Evolutionary conservation across 192 early-diverging fungal genomes (phyloP).

Genomic region (Haplosporangium gracile): DNA sequence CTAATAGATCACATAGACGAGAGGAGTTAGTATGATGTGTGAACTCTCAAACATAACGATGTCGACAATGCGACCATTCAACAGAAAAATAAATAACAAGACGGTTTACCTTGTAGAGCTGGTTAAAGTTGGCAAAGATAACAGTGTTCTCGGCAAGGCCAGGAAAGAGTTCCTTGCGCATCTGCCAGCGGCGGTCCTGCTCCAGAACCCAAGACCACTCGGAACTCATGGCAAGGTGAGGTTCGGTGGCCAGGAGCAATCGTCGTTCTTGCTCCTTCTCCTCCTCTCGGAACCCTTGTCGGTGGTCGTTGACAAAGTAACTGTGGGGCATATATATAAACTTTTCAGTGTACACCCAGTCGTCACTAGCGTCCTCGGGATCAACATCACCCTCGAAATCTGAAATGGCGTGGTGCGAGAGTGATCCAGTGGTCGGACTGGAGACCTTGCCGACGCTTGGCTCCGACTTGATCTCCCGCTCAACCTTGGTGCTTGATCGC

Average conservation of each 20-base stretch:
- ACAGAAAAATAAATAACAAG: too few species aligned
- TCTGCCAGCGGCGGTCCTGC: constrained; percentile 82
- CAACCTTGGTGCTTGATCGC: constrained; percentile 11
- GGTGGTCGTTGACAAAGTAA: constrained; percentile 96
- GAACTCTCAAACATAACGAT: not conserved
- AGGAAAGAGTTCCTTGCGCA: constrained; percentile 91
- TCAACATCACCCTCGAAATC: constrained; percentile 71
- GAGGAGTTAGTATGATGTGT: not conserved
- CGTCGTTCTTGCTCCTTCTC: constrained; percentile 65
- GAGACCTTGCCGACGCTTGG: constrained; percentile 17
- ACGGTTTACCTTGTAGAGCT: constrained; percentile 87
- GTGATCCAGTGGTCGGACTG: not conserved
- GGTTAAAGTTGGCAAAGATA: constrained; percentile 98
- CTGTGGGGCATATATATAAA: constrained; percentile 93
- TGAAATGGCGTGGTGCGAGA: constrained; percentile 19
- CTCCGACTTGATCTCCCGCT: constrained; percentile 38
- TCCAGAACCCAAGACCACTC: constrained; percentile 81
- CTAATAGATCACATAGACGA: constrained; percentile 31
- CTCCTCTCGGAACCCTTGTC: constrained; percentile 90
- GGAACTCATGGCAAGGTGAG: constrained; percentile 36
- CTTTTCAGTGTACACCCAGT: constrained; percentile 89
- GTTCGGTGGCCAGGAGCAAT: constrained; percentile 37
- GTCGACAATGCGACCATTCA: not conserved
- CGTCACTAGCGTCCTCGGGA: constrained; percentile 66
- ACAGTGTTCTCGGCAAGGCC: constrained; percentile 83